Percentiles rank a stretch among this genome's conserved stretches.
phyloP scores from a whole-genome alignment of 2,329 filamentous ascomycete species.

The Aspergillus viridinutans region DNA sequence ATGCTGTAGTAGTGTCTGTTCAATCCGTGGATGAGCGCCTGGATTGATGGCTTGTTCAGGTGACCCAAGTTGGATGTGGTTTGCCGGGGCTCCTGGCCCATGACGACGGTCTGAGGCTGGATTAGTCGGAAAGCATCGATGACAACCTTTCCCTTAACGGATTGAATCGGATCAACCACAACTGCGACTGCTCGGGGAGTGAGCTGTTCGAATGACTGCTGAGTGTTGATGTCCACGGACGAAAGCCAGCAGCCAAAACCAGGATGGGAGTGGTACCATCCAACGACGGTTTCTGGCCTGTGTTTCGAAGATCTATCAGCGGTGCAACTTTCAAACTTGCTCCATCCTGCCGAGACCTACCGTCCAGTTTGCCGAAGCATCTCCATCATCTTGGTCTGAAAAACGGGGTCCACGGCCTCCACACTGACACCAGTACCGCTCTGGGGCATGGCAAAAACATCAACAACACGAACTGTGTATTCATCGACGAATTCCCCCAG shows the following conservation, averaged over 20 bases:
- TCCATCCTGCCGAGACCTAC: slow-evolving; percentile 43
- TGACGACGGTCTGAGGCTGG: slow-evolving; percentile 95
- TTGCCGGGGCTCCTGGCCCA: slow-evolving; percentile 95
- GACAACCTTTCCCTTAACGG: slow-evolving; percentile 98
- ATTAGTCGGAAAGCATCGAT: slow-evolving; percentile 99
- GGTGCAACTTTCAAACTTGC: slow-evolving; percentile 21
- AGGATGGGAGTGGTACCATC: slow-evolving; percentile 99
- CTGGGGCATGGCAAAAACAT: slow-evolving; percentile 99
- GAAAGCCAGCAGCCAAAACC: slow-evolving; percentile 99
- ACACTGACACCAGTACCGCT: slow-evolving; percentile 97
- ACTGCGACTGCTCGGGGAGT: slow-evolving; percentile 95
- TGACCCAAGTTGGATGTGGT: slow-evolving; percentile 97
- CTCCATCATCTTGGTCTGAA: slow-evolving; percentile 99
- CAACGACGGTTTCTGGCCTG: slow-evolving; percentile 93
- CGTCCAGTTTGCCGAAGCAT: slow-evolving; percentile 97
- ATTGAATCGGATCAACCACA: slow-evolving; percentile 97
- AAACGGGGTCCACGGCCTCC: slow-evolving; percentile 95
- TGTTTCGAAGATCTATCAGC: slow-evolving; percentile 8
- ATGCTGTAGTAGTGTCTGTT: slow-evolving; percentile 99
- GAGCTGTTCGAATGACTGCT: slow-evolving; percentile 99
- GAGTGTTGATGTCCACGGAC: slow-evolving; percentile 98
- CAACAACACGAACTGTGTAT: slow-evolving; percentile 96
- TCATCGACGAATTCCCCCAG: slow-evolving; percentile 98
- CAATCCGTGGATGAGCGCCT: slow-evolving; percentile 94
- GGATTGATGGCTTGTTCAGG: slow-evolving; percentile 98